Evolutionary conservation across 208 protist species (phyloP).

Genomic region (Acanthamoeba triangularis): DNA sequence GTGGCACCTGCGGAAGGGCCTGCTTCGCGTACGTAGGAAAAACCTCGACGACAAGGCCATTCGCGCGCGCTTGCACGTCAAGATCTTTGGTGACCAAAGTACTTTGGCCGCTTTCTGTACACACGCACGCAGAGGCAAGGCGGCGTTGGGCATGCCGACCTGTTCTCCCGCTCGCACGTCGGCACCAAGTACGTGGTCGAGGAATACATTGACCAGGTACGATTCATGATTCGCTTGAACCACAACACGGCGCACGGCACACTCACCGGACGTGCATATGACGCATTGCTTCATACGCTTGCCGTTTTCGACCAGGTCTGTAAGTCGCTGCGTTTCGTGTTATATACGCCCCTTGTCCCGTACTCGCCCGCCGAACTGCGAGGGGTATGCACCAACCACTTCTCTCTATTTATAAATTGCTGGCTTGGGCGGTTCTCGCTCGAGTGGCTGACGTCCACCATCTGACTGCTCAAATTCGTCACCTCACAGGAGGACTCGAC

Average conservation of each 20-base stretch:
- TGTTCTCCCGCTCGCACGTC: slow-evolving; percentile 73
- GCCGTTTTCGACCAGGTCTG: neutral
- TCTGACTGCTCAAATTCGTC: neutral
- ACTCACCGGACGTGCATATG: neutral
- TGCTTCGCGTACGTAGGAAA: neutral
- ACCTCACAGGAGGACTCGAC: slow-evolving; percentile 33
- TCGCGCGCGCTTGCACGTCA: no score
- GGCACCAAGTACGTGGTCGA: slow-evolving; percentile 87
- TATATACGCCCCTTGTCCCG: neutral
- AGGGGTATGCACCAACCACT: neutral
- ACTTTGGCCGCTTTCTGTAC: neutral
- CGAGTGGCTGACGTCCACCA: neutral
- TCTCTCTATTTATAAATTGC: slow-evolving; percentile 32
- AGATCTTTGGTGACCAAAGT: neutral
- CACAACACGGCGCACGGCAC: neutral
- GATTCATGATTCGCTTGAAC: neutral
- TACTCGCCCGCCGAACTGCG: slow-evolving; percentile 27
- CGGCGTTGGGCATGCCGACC: slow-evolving; percentile 78
- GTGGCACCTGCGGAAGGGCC: slow-evolving; percentile 59
- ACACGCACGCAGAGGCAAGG: slow-evolving; percentile 63
- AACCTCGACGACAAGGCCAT: no score
- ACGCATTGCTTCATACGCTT: neutral
- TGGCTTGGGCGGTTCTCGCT: neutral
- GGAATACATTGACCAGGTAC: slow-evolving; percentile 77
- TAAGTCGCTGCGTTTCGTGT: neutral